A percentile compares a stretch with the other conserved stretches of the same genome.
These are phyloP conservation scores for Yamadazyma phyllophila DNA, from an alignment of 805 yeast species.

Conservation along the genomic window DNA sequence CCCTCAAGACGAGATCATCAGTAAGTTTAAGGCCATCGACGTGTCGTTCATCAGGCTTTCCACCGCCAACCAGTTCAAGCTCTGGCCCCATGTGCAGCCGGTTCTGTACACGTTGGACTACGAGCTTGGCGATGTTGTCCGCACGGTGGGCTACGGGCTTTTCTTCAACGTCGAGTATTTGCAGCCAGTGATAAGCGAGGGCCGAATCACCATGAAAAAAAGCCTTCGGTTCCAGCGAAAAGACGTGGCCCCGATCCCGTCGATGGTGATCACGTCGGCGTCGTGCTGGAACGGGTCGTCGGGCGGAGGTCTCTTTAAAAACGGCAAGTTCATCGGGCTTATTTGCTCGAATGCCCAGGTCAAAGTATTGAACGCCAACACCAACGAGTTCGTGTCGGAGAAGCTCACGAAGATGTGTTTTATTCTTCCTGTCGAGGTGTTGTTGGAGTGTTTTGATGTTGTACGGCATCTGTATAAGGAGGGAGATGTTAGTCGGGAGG, in stretches of 20 bases:
- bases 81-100: constrained; percentile 8
- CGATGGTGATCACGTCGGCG: constrained; percentile 36
- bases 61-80: constrained; percentile 8
- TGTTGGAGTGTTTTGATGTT: constrained; percentile 21
- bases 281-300: constrained; percentile 53
- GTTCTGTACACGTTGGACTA: constrained; percentile 3
- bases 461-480: neutral
- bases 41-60: constrained; percentile 34
- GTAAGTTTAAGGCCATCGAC: constrained; percentile 35
- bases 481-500: neutral
- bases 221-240: constrained; percentile 5
- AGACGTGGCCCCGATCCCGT: constrained; percentile 2
- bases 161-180: constrained; percentile 21
- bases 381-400: constrained; percentile 20
- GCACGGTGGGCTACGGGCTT: constrained; percentile 41
- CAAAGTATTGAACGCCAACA: constrained; percentile 17
- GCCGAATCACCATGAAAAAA: constrained; percentile 22
- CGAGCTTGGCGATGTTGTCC: constrained; percentile 22
- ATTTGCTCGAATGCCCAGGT: constrained; percentile 47
- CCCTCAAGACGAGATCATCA: constrained; percentile 20
- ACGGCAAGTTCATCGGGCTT: constrained; percentile 35
- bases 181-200: constrained; percentile 34
- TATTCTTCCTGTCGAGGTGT: constrained; percentile 31
- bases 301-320: constrained; percentile 43
- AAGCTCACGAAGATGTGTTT: constrained; percentile 31